Base-by-base conservation (phyloP, 2,329 filamentous ascomycete species). In the Rutstroemia sp. region DNA sequence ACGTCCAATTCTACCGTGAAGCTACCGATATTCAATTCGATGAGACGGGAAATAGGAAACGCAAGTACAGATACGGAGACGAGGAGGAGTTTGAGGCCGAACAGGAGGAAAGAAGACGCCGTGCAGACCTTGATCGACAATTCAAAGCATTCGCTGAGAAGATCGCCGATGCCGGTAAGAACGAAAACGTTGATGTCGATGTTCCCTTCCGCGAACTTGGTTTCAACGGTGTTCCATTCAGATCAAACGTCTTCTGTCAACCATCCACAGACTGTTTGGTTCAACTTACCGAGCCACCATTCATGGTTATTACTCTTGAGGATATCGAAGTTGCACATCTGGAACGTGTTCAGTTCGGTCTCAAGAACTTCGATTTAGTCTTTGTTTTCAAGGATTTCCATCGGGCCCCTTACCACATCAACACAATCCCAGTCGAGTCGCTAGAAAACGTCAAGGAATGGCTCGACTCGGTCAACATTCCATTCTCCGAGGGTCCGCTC, bases 81-180 rank as follows among this genome's bases (percentile, higher is more conserved):
- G 95, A 99, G 71, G 94, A 99, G 69, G 94, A 99, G 71, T 99
- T 99, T 61, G 94, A 99, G 72, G 91, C 92, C 44, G 94, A 99
- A 71, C 94, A 99, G 72, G 94, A 99, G 72, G 94, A 99, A 73
- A 85, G 95, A 65, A 83, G 92, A 63, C 86, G 92, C 57, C 82
- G 94, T 64, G 88, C 89, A n/a, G 89, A 92, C 60, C 84, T 99
- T 51, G 94, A 99, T 73, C 88, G 92, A 57, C 84, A 96, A 64
- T 99, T 99, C 81, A 95, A 96, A 74, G 86, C 82, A 61, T 99
- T 97, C 67, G 90, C 92, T 2, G 92, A 97, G 74, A 97, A 96
- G 79, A 95, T 99, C 70, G 90, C 92, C 3, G 92, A 97, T 69
- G 92, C 94, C 37, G 92, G 90, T 41, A 90, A 92, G 69, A 90